A percentile compares a stretch with the other conserved stretches of the same genome.
Conservation (phyloP, 2,329 filamentous ascomycete genomes). For the Trichoderma breve region DNA sequence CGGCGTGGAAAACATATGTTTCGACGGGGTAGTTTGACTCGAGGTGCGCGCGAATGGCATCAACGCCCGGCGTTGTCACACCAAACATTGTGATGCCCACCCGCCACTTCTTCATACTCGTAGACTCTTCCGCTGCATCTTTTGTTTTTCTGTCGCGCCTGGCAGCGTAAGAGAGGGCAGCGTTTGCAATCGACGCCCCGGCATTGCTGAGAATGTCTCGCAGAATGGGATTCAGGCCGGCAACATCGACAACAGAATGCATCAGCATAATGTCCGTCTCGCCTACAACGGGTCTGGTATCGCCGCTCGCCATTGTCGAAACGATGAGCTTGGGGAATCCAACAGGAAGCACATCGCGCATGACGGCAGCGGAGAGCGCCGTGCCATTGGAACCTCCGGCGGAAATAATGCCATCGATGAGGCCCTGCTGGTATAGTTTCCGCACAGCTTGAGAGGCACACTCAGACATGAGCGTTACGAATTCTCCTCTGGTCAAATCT, state of each 20-base stretch:
- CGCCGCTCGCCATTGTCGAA: conserved; percentile 66
- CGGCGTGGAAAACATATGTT: conserved; percentile 67
- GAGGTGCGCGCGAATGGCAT: conserved; percentile 52
- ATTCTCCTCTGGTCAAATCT: conserved; percentile 49
- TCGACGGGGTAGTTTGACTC: conserved; percentile 49
- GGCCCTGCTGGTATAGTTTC: conserved; percentile 35
- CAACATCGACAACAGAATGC: conserved; percentile 70
- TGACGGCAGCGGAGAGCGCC: conserved; percentile 56
- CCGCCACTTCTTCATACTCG: conserved; percentile 38
- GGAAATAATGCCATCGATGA: conserved; percentile 56
- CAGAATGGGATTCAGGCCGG: conserved; percentile 61
- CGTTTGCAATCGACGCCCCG: conserved; percentile 58
- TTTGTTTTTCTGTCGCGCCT: conserved; percentile 12
- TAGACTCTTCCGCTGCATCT: neutral
- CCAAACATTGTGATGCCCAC: conserved; percentile 73
- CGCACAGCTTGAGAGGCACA: conserved; percentile 45
- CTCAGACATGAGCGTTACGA: conserved; percentile 54
- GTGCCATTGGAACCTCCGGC: conserved; percentile 65
- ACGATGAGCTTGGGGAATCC: conserved; percentile 70
- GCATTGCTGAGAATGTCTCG: conserved; percentile 60
- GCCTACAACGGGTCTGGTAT: conserved; percentile 62
- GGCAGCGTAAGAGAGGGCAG: conserved; percentile 47
- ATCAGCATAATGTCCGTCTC: conserved; percentile 69
- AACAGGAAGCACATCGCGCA: conserved; percentile 60
- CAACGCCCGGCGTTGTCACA: conserved; percentile 66